Evolutionary conservation across 1,139 yeast genomes (phyloP), one percentile per base, ranked within the genome.

Genomic region (Lodderomyces orthopsilosis): DNA sequence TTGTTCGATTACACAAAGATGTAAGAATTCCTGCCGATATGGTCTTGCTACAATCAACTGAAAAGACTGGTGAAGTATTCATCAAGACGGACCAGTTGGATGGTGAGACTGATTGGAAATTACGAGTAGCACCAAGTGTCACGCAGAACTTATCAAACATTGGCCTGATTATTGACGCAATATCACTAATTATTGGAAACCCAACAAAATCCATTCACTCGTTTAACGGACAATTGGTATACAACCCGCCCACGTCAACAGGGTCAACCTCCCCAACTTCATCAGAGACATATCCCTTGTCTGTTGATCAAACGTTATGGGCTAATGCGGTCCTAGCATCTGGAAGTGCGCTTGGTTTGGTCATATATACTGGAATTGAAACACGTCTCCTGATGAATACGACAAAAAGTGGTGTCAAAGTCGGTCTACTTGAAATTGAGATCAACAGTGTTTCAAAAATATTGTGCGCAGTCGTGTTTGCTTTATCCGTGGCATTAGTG

Each of bases 91-190:
- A 94, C 67, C 99, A 94, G 63, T 71, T 94, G 43, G 99, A 94
- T 62, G 99, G 99, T 55, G 99, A 94, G 62, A 94, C 99, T 8
- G 99, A 94, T 65, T 94, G 99, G 99, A 94, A 94, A 61, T 71
- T 94, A 45, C 72, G 96, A 53, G 69, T 87, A 26, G 94, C 97
- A 0, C 75, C 82, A 42, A 76, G 82, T 8, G 59, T 81, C 23
- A 88, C 97, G 0, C 98, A 93, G 63, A 56, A 53, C 6, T 48
- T 81, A 40, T 58, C 79, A 0, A 66, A 68, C 42, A 66, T 76
- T 13, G 30, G 54, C n/a, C 59, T 57, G 37, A 50, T 71, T 34
- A 56, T 65, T n/a, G 55, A 67, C 39, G 52, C 58, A 41, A 74
- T 85, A 12, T 74, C 75, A 32, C 67, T 91, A 17, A 74, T 81